Evolutionary conservation across 352 stramenopile species (phyloP).

Genomic region (Phytophthora melonis): DNA sequence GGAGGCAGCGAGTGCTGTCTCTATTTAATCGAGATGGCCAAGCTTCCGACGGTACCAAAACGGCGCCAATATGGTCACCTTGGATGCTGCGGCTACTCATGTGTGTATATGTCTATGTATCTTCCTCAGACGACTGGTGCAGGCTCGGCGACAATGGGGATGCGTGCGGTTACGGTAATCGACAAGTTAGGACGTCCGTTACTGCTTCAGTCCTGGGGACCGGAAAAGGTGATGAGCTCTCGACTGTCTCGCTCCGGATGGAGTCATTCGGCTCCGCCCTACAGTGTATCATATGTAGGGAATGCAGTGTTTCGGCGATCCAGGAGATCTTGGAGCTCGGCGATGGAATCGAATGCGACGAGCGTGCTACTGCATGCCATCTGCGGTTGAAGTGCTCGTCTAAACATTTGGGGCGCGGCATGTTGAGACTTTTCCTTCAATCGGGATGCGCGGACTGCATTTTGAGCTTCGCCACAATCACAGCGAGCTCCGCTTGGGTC

Average conservation of each 20-base stretch:
- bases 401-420: conserved; percentile 23
- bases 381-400: conserved; percentile 36
- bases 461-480: conserved; percentile 26
- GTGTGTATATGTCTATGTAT: not conserved
- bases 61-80: not conserved
- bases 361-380: conserved; percentile 8
- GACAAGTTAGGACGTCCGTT: conserved; percentile 25
- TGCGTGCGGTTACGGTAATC: conserved; percentile 22
- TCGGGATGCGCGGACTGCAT: conserved; percentile 19
- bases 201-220: conserved; percentile 26
- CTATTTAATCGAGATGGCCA: not conserved
- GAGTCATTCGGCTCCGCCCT: not conserved
- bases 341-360: conserved; percentile 2
- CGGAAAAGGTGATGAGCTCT: conserved; percentile 17
- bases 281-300: no score
- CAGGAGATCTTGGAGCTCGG: not conserved
- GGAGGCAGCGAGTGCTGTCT: not conserved
- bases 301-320: conserved; percentile 6
- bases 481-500: conserved; percentile 1
- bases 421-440: conserved; percentile 40
- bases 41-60: not conserved
- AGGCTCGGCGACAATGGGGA: conserved; percentile 8
- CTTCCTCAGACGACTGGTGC: not conserved
- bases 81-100: not conserved
- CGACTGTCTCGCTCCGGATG: conserved; percentile 35